These are phyloP conservation scores for Amylostereum chailletii DNA, from an alignment of 1,284 basidiomycete genomes.

Conservation along the genomic window DNA sequence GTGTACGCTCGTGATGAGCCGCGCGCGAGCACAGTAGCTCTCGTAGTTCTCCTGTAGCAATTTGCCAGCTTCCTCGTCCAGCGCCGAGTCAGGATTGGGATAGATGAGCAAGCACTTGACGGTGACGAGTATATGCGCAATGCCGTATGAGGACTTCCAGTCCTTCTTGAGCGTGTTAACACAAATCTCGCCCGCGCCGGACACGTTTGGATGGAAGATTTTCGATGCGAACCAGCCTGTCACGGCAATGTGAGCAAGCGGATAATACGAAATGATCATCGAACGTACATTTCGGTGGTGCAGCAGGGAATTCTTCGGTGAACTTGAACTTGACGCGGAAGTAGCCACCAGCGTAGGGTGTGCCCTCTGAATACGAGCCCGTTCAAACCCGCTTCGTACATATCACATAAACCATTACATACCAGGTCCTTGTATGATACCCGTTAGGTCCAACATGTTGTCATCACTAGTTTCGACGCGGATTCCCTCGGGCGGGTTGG, in stretches of 20 bases:
- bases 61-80: slow-evolving; percentile 93
- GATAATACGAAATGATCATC: slow-evolving; percentile 1
- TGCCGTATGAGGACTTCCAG: slow-evolving; percentile 89
- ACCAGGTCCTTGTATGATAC: slow-evolving; percentile 78
- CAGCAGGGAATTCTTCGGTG: slow-evolving; percentile 82
- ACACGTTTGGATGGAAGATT: slow-evolving; percentile 97
- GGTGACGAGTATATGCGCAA: slow-evolving; percentile 83
- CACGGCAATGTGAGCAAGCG: slow-evolving; percentile 8
- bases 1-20: slow-evolving; percentile 79
- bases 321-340: slow-evolving; percentile 85
- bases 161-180: slow-evolving; percentile 97
- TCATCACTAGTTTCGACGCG: slow-evolving; percentile 78
- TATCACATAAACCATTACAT: slow-evolving; percentile 19
- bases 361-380: slow-evolving; percentile 52
- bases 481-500: slow-evolving; percentile 81
- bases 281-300: slow-evolving; percentile 82
- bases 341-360: slow-evolving; percentile 89
- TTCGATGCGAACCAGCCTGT: slow-evolving; percentile 85
- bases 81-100: slow-evolving; percentile 91
- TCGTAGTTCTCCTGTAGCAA: slow-evolving; percentile 84
- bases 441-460: slow-evolving; percentile 74
- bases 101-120: slow-evolving; percentile 94
- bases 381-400: slow-evolving; percentile 19
- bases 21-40: slow-evolving; percentile 75
- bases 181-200: slow-evolving; percentile 85